These are phyloP conservation scores for Debaryomyces psychrophilus DNA, from an alignment of 1,139 yeast species.

Conservation along the genomic window DNA sequence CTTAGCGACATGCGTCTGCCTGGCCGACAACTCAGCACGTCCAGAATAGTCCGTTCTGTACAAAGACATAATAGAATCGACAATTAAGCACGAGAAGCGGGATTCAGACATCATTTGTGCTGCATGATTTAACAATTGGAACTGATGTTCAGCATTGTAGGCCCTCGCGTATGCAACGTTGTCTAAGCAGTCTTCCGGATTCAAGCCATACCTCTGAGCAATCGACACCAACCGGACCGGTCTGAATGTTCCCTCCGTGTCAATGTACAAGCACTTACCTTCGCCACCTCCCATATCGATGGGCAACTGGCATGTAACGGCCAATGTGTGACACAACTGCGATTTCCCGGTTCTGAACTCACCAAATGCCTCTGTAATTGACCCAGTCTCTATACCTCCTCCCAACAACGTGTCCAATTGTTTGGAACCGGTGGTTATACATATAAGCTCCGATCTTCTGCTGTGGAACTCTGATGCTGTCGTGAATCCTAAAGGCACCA, in stretches of 20 bases:
- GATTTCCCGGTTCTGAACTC: conserved; percentile 98
- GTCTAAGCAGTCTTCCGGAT: conserved; percentile 92
- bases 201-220: conserved; percentile 88
- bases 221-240: conserved; percentile 88
- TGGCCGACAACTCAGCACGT: conserved; percentile 92
- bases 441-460: conserved; percentile 85
- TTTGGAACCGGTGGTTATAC: conserved; percentile 93
- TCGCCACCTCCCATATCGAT: conserved; percentile 99
- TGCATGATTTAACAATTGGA: conserved; percentile 83
- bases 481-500: conserved; percentile 96
- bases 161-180: conserved; percentile 98
- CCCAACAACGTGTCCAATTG: conserved; percentile 91
- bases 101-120: conserved; percentile 97
- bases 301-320: conserved; percentile 96
- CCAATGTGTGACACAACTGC: conserved; percentile 93
- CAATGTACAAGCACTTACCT: conserved; percentile 94
- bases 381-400: conserved; percentile 97
- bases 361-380: conserved; percentile 95
- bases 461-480: conserved; percentile 95
- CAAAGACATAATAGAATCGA: conserved; percentile 94
- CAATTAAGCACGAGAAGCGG: conserved; percentile 77
- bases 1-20: conserved; percentile 93
- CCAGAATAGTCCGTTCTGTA: conserved; percentile 96
- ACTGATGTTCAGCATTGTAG: conserved; percentile 94
- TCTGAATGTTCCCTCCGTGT: conserved; percentile 96